Base-by-base conservation (phyloP, 2,329 filamentous ascomycete genomes). In the Phialophora verrucosa region DNA sequence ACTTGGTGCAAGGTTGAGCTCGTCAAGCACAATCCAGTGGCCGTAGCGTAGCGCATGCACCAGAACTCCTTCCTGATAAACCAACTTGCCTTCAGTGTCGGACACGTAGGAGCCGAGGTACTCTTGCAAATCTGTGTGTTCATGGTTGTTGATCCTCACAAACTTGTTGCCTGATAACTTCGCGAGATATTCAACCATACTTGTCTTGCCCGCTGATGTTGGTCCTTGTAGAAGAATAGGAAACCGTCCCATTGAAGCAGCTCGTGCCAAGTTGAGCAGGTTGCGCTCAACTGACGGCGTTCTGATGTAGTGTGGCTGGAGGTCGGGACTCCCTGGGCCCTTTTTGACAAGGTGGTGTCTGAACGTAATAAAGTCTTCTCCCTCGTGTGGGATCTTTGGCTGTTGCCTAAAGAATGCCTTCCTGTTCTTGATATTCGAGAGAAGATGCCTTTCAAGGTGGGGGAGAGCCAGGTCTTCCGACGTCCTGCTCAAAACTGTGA, bases 121-220 rank as follows among this genome's bases (percentile, higher is more conserved):
- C 76, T 99, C 96, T 78, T 99, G 95, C 44, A 99, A 82, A 77
- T 99, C 95, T 0, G 95, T 99, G 75, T 99, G 95, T 76, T 99
- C 96, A 78, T 99, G 95, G 73, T 99, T 99, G 80, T 99, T 99
- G 83, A 99, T 99, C 67, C 95, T 88, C 51, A 99, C 93, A 75
- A 98, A 99, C 75, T 91, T 95, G 76, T 99, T 97, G 3, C 96
- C 95, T 32, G 93, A 98, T 63, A 91, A 90, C 74, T 96, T 95
- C n/a, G 96, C 94, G 44, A 99, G 85, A 76, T 97, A 97, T 78
- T 98, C 94, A 50, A 99, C 96, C 95, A 99, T 99, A 78, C 94
- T 98, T 0, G 95, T 99, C 79, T 99, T 99, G 70, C 95, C 95
- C 12, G 94, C 91, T 4, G 96, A 99, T 0, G 95, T 99, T 12